phyloP scores from a whole-genome alignment of 441 rosid species.

The Aquilaria agallochum region DNA sequence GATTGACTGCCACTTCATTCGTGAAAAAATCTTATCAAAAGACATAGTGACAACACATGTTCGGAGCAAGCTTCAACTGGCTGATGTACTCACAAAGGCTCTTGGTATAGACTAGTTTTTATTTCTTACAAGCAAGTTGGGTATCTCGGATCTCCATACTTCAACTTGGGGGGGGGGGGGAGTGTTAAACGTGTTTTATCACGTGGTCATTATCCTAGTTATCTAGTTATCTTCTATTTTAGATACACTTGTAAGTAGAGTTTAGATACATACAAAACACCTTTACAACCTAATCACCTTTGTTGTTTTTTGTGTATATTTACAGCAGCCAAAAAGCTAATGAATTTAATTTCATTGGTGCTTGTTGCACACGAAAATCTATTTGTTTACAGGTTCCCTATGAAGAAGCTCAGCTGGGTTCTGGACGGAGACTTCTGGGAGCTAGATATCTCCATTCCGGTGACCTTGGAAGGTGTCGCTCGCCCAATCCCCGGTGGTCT shows the following conservation, averaged over 20 bases:
- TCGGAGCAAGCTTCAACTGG: neutral
- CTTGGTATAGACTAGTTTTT: neutral
- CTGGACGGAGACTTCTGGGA: conserved; percentile 87
- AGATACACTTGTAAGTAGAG: too few relatives aligned
- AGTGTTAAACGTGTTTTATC: neutral
- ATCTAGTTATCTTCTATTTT: too few relatives aligned
- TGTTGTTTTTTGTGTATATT: too few relatives aligned
- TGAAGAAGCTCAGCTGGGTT: conserved; percentile 78
- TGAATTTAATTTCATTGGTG: too few relatives aligned
- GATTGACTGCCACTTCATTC: neutral
- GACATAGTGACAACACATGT: neutral
- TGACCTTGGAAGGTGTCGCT: conserved; percentile 65
- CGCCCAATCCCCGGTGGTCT: conserved; percentile 62
- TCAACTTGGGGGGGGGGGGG: conserved; percentile 20
- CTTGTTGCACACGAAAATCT: too few relatives aligned
- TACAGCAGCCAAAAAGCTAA: too few relatives aligned
- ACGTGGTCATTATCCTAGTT: too few relatives aligned
- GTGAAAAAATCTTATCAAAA: accelerated
- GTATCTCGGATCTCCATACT: neutral
- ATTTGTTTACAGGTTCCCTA: neutral
- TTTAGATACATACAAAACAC: too few relatives aligned
- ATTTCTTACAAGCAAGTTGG: conserved; percentile 4
- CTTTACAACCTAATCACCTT: too few relatives aligned
- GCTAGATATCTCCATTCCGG: conserved; percentile 68
- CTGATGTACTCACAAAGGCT: conserved; percentile 6